These are phyloP conservation scores for Apiospora arundinis DNA, from an alignment of 2,329 filamentous ascomycete genomes.

Conservation along the genomic window DNA sequence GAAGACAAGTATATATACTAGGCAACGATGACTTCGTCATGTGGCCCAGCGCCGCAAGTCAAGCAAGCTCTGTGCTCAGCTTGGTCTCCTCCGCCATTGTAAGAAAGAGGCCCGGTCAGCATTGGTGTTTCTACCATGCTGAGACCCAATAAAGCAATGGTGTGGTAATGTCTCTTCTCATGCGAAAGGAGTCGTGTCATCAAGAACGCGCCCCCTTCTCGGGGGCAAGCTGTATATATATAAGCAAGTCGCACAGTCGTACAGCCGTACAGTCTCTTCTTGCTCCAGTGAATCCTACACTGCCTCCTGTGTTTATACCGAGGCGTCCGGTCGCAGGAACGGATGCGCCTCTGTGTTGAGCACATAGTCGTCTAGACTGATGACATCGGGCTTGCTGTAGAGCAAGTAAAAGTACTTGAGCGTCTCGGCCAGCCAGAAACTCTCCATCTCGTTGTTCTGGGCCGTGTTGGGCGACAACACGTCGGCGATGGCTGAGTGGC, in stretches of 20 bases:
- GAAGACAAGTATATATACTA: too few relatives aligned
- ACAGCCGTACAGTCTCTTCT: background rate
- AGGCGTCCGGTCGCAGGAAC: conserved; percentile 51
- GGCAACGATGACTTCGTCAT: too few relatives aligned
- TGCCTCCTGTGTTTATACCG: background rate
- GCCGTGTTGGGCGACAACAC: conserved; percentile 55
- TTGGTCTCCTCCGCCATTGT: too few relatives aligned
- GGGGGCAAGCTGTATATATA: background rate
- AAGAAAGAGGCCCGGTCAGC: too few relatives aligned
- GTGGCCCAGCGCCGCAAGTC: too few relatives aligned
- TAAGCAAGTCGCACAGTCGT: background rate
- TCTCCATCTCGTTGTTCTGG: conserved; percentile 75
- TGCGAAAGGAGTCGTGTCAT: too few relatives aligned
- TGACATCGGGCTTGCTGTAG: conserved; percentile 66
- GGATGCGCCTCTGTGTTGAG: conserved; percentile 70
- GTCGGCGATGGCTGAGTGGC: conserved; percentile 73
- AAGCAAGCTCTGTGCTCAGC: too few relatives aligned
- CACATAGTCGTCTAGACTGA: conserved; percentile 73
- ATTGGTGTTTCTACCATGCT: background rate
- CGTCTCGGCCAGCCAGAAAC: conserved; percentile 90
- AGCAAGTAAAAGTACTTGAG: conserved; percentile 92
- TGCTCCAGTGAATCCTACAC: too few relatives aligned
- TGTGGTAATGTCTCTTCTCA: background rate
- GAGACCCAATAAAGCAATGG: background rate
- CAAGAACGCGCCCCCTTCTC: too few relatives aligned